These are phyloP conservation scores for Trichomonas tenax DNA, from an alignment of 208 protist genomes.

Conservation along the genomic window DNA sequence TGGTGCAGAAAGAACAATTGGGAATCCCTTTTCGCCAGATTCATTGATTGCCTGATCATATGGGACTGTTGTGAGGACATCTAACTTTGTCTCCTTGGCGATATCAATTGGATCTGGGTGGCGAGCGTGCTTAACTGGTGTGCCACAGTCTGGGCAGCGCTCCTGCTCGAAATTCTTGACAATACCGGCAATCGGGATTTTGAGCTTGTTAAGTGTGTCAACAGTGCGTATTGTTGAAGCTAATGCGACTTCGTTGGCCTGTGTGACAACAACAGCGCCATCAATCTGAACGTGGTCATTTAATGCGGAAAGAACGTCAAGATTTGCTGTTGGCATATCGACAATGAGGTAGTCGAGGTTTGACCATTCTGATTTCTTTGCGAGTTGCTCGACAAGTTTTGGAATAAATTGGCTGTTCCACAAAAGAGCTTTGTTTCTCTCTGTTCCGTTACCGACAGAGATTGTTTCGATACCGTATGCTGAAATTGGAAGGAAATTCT, in stretches of 20 bases:
- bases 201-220: slow-evolving; percentile 27
- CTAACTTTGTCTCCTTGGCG: not conserved
- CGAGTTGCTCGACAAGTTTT: slow-evolving; percentile 22
- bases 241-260: slow-evolving; percentile 23
- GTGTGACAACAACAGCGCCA: slow-evolving; percentile 40
- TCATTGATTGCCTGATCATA: not conserved
- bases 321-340: slow-evolving; percentile 46
- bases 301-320: slow-evolving; percentile 41
- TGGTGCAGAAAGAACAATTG: not conserved
- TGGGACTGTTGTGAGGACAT: not conserved
- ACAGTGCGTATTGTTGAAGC: slow-evolving; percentile 34
- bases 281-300: slow-evolving; percentile 29
- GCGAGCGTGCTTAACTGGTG: not conserved
- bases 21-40: not conserved
- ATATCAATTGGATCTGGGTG: not conserved
- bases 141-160: not conserved
- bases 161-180: slow-evolving; percentile 21
- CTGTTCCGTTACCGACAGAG: slow-evolving; percentile 35
- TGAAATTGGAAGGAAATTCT: slow-evolving; percentile 13
- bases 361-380: slow-evolving; percentile 35
- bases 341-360: slow-evolving; percentile 46
- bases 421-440: slow-evolving; percentile 59
- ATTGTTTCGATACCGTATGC: slow-evolving; percentile 29
- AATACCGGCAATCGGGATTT: slow-evolving; percentile 19
- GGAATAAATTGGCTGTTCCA: slow-evolving; percentile 50